Evolutionary conservation across 441 rosid species (phyloP), one percentile per base, ranked within the genome.

Genomic region (Viola pubescens): DNA sequence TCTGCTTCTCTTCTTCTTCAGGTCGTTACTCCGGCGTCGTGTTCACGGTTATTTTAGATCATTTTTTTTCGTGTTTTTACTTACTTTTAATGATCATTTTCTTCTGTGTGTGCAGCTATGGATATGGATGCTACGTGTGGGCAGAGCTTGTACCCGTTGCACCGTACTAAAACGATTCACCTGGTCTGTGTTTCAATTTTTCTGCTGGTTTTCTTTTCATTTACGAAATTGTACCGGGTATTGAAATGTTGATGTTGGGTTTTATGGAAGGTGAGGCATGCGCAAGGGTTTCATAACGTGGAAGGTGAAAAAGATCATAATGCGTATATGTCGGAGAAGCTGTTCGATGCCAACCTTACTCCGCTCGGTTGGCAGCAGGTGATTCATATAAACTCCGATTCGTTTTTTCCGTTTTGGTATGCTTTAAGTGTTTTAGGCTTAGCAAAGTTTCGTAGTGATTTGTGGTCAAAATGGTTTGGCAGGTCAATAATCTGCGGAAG

Each of bases 301-400:
- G 83, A 71, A 66, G 86, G 83, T 42, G 83, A 76, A 3, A 78
- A 78, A 63, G 61, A 74, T 38, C 1, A 46, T 6, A 39, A 38
- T 7, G 67, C 65, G 3, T 78, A 76, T 56, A 37, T 70, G 38
- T 78, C 82, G n/a, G 74, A 72, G 44, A 70, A 73, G n/a, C 70
- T 72, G 8, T 79, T 81, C 55, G 86, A 76, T 70, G 83, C 86
- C 4, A 71, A 68, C 41, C 80, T 81, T 46, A 81, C 86, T n/a
- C 70, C 68, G n/a, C 78, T 78, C 5, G 83, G 86, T 14, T 81
- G 86, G 86, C 68, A 72, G 48, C 82, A 81, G 82, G 86, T 75
- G 37, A 43, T 59, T 26, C 6, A 7, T 26, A 26, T 26, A 26
- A 26, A 26, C 3, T 26, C 34, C 34, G 34, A 26, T 26, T 26